Evolutionary conservation across 208 protist genomes (phyloP).

Genomic region (Leishmania arabica): DNA sequence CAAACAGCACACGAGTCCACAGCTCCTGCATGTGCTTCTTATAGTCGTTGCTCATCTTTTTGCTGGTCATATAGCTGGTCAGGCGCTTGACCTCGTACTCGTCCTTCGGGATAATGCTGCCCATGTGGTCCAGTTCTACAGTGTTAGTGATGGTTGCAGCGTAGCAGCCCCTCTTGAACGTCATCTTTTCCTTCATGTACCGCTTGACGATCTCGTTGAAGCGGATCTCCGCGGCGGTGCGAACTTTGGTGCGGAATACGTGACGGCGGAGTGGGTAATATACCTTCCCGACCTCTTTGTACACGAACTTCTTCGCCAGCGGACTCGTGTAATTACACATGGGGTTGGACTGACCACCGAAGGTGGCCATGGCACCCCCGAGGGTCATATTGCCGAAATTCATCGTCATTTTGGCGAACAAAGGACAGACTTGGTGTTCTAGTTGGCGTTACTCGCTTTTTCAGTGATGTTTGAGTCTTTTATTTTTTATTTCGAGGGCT

Average conservation of each 20-base stretch:
- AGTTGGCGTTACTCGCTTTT: not conserved
- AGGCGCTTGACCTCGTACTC: slow-evolving; percentile 89
- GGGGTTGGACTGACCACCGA: slow-evolving; percentile 86
- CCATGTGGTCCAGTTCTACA: slow-evolving; percentile 90
- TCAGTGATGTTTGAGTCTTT: not conserved
- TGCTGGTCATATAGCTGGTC: slow-evolving; percentile 91
- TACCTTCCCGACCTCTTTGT: slow-evolving; percentile 86
- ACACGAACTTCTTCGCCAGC: slow-evolving; percentile 90
- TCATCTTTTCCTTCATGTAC: slow-evolving; percentile 91
- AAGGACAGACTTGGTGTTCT: slow-evolving; percentile 9
- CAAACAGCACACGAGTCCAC: slow-evolving; percentile 83
- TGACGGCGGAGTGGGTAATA: slow-evolving; percentile 85
- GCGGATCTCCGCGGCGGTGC: slow-evolving; percentile 85
- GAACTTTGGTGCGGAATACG: slow-evolving; percentile 87
- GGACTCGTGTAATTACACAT: slow-evolving; percentile 92
- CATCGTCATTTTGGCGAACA: slow-evolving; percentile 76
- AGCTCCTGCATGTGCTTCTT: slow-evolving; percentile 90
- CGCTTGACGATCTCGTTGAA: slow-evolving; percentile 88
- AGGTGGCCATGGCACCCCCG: slow-evolving; percentile 83
- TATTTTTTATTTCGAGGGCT: not conserved
- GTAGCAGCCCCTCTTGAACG: slow-evolving; percentile 81
- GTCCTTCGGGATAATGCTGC: slow-evolving; percentile 91
- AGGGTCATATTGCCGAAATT: slow-evolving; percentile 89
- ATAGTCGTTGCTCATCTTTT: slow-evolving; percentile 92
- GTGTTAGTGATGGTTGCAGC: slow-evolving; percentile 88